Evolutionary conservation across 2,329 filamentous ascomycete genomes (phyloP).

Genomic region (Cylindrodendrum hubeiense): DNA sequence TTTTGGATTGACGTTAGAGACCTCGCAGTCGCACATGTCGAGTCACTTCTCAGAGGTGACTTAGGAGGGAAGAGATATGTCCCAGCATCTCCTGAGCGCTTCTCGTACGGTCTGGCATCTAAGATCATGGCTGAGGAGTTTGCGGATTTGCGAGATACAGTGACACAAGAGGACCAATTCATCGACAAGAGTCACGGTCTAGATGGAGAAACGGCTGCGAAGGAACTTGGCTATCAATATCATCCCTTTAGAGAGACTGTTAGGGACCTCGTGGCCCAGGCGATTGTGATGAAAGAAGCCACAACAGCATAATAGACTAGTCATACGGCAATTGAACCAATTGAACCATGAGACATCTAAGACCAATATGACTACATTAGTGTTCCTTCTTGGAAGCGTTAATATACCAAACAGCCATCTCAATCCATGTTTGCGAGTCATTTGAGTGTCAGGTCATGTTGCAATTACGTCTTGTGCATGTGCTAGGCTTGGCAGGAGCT

Average conservation of each 20-base stretch:
- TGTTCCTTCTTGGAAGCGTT: neutral
- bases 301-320: neutral
- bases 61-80: constrained; percentile 56
- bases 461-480: neutral
- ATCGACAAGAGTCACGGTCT: constrained; percentile 55
- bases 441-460: neutral
- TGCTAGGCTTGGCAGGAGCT: neutral
- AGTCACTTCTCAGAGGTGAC: constrained; percentile 52
- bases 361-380: neutral
- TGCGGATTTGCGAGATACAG: constrained; percentile 47
- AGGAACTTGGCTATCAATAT: constrained; percentile 55
- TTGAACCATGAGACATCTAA: neutral
- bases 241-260: constrained; percentile 52
- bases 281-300: constrained; percentile 24
- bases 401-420: neutral
- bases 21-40: constrained; percentile 58
- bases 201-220: constrained; percentile 55
- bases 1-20: constrained; percentile 63
- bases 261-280: constrained; percentile 48
- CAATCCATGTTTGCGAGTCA: neutral
- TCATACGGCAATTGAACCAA: too few relatives aligned
- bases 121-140: constrained; percentile 57
- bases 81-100: constrained; percentile 56
- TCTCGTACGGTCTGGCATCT: constrained; percentile 59
- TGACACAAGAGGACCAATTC: constrained; percentile 49